Evolutionary conservation across 306 rosid genomes (phyloP).

Genomic region (Malus sieversii): DNA sequence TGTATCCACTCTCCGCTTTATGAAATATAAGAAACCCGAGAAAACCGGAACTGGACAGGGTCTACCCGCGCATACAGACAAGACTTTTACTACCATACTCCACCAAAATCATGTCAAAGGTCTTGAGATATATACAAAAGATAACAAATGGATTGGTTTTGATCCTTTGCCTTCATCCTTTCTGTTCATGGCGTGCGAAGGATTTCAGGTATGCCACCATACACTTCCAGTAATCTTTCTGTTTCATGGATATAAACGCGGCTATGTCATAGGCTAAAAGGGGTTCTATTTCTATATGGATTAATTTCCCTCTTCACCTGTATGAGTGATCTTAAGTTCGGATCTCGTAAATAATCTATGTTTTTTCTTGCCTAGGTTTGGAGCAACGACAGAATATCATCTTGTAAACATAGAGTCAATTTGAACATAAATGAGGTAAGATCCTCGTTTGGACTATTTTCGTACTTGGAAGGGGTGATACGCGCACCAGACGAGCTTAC

Average conservation of each 20-base stretch:
- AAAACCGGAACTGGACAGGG: neutral
- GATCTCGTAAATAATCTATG: too few species aligned
- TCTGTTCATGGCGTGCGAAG: neutral
- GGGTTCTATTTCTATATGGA: too few species aligned
- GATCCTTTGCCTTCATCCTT: neutral
- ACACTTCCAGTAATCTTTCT: too few species aligned
- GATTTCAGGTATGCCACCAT: neutral
- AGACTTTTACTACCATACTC: neutral
- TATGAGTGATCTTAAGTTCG: too few species aligned
- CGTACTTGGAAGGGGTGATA: constrained; percentile 6
- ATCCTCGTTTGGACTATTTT: constrained; percentile 16
- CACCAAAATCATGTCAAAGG: neutral
- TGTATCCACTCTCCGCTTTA: neutral
- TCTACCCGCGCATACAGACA: neutral
- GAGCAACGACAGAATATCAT: constrained; percentile 12
- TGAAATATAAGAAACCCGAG: neutral
- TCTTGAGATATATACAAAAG: neutral
- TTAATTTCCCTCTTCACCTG: too few species aligned
- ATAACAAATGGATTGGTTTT: neutral
- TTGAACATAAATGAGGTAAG: neutral
- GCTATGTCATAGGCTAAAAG: too few species aligned
- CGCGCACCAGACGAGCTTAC: constrained; percentile 13
- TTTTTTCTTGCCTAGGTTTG: too few species aligned
- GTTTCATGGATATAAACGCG: too few species aligned
- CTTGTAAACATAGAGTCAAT: constrained; percentile 12